Base-by-base conservation (phyloP, 1,284 basidiomycete genomes). In the Trametes pubescens region DNA sequence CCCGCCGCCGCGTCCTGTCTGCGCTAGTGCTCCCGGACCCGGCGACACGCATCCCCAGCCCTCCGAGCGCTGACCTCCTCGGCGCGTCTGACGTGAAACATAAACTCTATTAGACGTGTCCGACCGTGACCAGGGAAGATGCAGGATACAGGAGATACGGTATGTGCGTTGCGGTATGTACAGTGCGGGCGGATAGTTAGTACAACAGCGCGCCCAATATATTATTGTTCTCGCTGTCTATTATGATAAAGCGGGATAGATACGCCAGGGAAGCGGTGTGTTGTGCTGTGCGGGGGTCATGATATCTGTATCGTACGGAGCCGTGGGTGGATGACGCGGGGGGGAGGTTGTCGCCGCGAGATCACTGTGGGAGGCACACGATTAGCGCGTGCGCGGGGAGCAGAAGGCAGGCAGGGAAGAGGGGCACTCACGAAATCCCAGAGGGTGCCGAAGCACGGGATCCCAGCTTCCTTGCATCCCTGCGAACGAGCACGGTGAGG, bases 391-490 rank as follows among this genome's bases (percentile, higher is more conserved):
- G 54, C 32, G 22, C 46, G 44, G 43, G 51, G 49, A 54, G 37
- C 26, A 38, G 16, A 32, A 26, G 8, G 29, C 11, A 38, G 11
- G 37, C 34, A 11, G 29, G 10, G 32, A 22, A 44, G 18, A 29
- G 40, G 7, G 51, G 34, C 29, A 84, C 85, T 75, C 72, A 86
- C 85, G 78, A 90, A 90, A 74, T 90, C 87, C 88, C 88, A 90
- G 48, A 90, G 79, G 22, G 88, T 89, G 59, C 88, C 90, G 70
- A 91, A 90, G 57, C 85, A 84, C 51, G 87, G 89, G 72, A 91
- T 90, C 29, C 86, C 87, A 59, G 84, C 84, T 71, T 87, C 84
- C 74, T 90, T 91, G 78, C 90, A 92, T n/a, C 90, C 90, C 75
- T 76, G 58, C 22, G 57, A 52, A 51, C 56, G 32, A 22, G 47